A percentile compares a stretch with the other conserved stretches of the same genome.
Conservation (phyloP, 345 rosid genomes). For the Pistacia vera region DNA sequence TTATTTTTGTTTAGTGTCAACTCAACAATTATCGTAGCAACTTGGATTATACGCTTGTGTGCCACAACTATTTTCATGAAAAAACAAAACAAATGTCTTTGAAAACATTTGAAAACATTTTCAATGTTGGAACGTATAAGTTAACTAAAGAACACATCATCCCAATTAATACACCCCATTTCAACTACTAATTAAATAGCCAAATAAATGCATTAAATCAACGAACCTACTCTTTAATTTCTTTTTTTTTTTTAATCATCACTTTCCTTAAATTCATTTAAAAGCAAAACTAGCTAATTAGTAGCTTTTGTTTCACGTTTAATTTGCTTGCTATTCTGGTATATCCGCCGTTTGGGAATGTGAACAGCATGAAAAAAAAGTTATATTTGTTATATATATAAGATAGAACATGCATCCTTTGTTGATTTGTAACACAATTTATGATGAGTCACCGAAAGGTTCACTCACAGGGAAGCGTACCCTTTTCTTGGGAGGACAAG, state of each 20-base stretch:
- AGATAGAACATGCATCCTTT: no score
- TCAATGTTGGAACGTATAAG: no score
- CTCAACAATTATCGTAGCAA: no score
- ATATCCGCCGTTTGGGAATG: constrained; percentile 30
- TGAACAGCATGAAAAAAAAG: constrained; percentile 30
- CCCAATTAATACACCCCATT: no score
- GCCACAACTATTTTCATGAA: no score
- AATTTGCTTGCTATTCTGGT: constrained; percentile 36
- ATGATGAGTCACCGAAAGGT: constrained; percentile 40
- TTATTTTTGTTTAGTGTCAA: no score
- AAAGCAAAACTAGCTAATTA: background rate
- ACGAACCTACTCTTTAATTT: constrained; percentile 6
- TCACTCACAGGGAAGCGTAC: constrained; percentile 61
- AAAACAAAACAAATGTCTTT: no score
- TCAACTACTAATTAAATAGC: background rate
- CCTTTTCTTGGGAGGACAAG: constrained; percentile 71
- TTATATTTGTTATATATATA: background rate
- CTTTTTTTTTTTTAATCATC: constrained; percentile 24
- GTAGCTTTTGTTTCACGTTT: constrained; percentile 36
- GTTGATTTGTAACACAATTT: background rate
- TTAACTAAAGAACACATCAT: no score
- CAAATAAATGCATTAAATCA: background rate
- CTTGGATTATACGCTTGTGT: no score
- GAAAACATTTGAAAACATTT: no score
- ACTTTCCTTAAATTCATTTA: constrained; percentile 9